Evolutionary conservation across 2,329 filamentous ascomycete genomes (phyloP), one percentile per base, ranked within the genome.

Genomic region (Coniella lustricola): DNA sequence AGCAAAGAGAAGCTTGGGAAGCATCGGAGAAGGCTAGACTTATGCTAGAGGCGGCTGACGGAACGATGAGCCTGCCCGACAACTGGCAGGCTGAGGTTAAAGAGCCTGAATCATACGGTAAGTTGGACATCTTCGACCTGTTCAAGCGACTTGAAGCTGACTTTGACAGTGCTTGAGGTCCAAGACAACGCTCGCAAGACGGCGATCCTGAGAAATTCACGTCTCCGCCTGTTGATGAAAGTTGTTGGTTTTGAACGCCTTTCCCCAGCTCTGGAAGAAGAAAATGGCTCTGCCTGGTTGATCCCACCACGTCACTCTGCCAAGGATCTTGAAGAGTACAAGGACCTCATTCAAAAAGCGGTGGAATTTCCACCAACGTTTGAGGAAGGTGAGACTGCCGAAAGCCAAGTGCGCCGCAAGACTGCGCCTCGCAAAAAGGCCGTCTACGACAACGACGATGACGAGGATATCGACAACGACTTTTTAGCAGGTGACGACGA

Each of bases 141-240:
- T 17, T 1, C 7, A 17, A 12, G 3, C 8, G 12, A 18, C 21
- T 29, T 22, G 25, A 5, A 25, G 10, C 43, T 53, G 10, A 51
- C 38, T 29, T 12, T 8, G 4, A 33, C 36, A 84, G 79, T 68
- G 48, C 68, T 90, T 46, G 76, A 74, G 44, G 75, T 85, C 0
- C 81, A 85, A 49, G 81, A 77, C 36, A 79, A 86, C 39, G 74
- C 78, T 42, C 80, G 82, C 35, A 81, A 82, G 44, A 76, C 75
- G 18, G 85, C 88, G 21, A 82, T 95, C 67, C 94, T 94, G 71
- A 94, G 89, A 62, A 94, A 97, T 64, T 83, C 87, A 9, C 84
- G 91, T 59, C 75, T 97, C 2, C 85, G 90, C 31, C 80, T 97
- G 2, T 76, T 98, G 3, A 85, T 97, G 77, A 84, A 75, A 1